Conservation (phyloP, 257 asterid genomes). For the Oldenlandia corymbosa region DNA sequence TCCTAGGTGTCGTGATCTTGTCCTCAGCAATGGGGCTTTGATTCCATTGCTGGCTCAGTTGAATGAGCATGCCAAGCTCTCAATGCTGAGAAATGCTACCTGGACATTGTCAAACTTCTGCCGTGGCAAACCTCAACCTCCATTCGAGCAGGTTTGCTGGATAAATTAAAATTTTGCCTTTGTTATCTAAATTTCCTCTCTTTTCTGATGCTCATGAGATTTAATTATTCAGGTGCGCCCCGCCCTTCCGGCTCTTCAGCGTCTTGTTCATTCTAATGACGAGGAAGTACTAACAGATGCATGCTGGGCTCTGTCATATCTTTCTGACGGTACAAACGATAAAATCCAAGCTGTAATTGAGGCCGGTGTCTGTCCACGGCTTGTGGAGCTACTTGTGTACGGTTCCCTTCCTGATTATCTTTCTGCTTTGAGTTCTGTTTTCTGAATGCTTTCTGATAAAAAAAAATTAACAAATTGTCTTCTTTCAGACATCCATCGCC, state of each 20-base stretch:
- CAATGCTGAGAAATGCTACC: conserved; percentile 96
- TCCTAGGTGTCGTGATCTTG: conserved; percentile 87
- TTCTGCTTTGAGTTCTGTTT: background rate
- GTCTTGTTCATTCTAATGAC: conserved; percentile 66
- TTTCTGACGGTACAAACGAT: conserved; percentile 89
- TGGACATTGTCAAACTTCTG: conserved; percentile 96
- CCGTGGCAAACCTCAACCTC: conserved; percentile 96
- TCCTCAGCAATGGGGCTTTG: conserved; percentile 75
- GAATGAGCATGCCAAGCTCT: conserved; percentile 74
- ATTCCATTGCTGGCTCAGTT: conserved; percentile 69
- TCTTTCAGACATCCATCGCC: conserved; percentile 82
- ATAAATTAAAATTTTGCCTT: background rate
- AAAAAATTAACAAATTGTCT: background rate
- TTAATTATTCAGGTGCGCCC: conserved; percentile 57
- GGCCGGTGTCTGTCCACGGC: conserved; percentile 76
- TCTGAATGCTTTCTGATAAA: conserved; percentile 3
- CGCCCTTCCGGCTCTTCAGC: conserved; percentile 82
- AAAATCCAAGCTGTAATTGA: conserved; percentile 94
- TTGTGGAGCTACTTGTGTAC: conserved; percentile 82
- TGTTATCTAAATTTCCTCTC: background rate
- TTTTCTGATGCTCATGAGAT: conserved; percentile 1
- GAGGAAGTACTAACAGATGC: conserved; percentile 97
- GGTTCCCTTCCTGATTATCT: conserved; percentile 25
- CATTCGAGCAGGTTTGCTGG: conserved; percentile 74
- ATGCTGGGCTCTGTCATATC: conserved; percentile 97